Evolutionary conservation across 148 eudicot genomes (phyloP).

Genomic region (Dianthus caryophyllus): DNA sequence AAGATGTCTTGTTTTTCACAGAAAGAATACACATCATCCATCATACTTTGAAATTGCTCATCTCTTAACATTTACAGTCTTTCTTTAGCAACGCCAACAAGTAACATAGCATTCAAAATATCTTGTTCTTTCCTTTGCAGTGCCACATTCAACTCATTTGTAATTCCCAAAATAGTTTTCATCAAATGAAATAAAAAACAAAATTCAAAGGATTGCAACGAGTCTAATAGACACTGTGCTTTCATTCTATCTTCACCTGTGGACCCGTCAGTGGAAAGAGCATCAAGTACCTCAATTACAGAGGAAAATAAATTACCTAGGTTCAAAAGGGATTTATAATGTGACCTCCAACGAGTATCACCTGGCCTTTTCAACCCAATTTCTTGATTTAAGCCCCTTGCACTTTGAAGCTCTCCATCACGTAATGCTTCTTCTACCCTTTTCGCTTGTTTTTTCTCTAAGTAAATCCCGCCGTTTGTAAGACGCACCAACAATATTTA

Average conservation of each 20-base stretch:
- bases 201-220: conserved; percentile 1
- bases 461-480: not conserved
- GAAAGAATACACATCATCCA: not conserved
- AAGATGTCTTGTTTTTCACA: not conserved
- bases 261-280: not conserved
- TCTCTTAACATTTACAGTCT: not conserved
- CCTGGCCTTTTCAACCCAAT: not conserved
- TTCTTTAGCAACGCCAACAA: not conserved
- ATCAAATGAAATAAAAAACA: not conserved
- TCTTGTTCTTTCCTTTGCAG: conserved; percentile 2
- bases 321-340: not conserved
- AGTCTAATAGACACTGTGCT: not conserved
- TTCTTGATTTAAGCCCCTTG: not conserved
- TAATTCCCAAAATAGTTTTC: not conserved
- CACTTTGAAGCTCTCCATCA: not conserved
- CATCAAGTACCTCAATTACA: conserved; percentile 1
- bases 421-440: not conserved
- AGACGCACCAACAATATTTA: conserved; percentile 1
- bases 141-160: conserved; percentile 3
- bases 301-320: not conserved
- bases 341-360: not conserved
- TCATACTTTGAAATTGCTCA: not conserved
- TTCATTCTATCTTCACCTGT: not conserved
- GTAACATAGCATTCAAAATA: conserved; percentile 1
- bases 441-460: not conserved